Conservation (phyloP, 23 red algal species). For the Gracilaria gracilis region DNA sequence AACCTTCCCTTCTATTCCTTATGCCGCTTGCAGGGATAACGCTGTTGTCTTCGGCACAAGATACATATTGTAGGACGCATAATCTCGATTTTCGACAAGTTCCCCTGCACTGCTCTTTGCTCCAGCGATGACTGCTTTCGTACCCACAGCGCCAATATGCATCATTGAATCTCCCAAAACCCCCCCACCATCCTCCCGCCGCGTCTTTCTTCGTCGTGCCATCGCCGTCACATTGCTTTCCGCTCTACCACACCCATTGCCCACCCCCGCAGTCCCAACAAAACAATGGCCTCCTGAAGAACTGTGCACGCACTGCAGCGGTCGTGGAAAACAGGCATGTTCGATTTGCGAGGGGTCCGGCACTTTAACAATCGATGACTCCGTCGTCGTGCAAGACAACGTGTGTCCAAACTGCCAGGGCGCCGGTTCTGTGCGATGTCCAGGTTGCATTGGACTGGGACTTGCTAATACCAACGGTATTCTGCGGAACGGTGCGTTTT, state of each 20-base stretch:
- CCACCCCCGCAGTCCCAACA: neutral
- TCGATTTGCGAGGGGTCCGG: slow-evolving; percentile 42
- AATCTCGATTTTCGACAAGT: too few species aligned
- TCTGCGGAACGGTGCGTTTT: slow-evolving; percentile 32
- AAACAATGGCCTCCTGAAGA: slow-evolving; percentile 19
- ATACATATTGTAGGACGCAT: too few species aligned
- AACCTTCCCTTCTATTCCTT: too few species aligned
- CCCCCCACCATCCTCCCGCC: neutral
- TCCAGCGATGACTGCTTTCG: neutral
- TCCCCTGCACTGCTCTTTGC: neutral
- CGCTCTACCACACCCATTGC: neutral
- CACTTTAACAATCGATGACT: slow-evolving; percentile 60
- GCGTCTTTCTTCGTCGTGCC: neutral
- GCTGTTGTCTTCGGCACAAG: too few species aligned
- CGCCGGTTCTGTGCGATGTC: slow-evolving; percentile 37
- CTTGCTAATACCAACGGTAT: slow-evolving; percentile 50
- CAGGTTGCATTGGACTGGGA: slow-evolving; percentile 60
- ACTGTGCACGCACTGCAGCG: slow-evolving; percentile 47
- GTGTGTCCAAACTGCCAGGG: slow-evolving; percentile 71
- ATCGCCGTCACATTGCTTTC: neutral
- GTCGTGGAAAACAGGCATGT: slow-evolving; percentile 52
- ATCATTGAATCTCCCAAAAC: neutral
- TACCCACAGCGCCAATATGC: neutral
- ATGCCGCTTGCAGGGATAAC: too few species aligned
- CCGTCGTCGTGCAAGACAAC: slow-evolving; percentile 38